Conservation (phyloP, 768 basidiomycete species). For the Russula lepida region DNA sequence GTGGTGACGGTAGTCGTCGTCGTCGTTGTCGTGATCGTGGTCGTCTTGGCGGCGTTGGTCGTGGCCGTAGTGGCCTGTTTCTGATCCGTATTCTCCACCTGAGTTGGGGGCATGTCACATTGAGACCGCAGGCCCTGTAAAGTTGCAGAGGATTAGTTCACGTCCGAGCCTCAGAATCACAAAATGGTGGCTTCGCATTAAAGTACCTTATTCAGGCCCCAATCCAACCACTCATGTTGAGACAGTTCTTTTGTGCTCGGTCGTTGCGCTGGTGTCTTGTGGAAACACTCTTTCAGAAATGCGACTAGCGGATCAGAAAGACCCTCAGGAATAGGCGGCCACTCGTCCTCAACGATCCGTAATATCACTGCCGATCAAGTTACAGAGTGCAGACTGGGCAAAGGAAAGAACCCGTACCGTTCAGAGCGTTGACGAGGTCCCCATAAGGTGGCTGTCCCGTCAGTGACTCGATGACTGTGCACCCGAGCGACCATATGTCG, state of each 20-base stretch:
- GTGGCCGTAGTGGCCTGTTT: not conserved
- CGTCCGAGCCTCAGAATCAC: not conserved
- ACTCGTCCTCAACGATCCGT: slow-evolving; percentile 88
- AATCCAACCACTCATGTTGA: slow-evolving; percentile 87
- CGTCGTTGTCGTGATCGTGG: too few species aligned
- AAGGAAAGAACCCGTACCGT: not conserved
- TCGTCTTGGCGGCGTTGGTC: too few species aligned
- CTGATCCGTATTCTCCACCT: not conserved
- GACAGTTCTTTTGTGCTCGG: slow-evolving; percentile 79
- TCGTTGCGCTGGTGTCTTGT: slow-evolving; percentile 73
- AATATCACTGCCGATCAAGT: slow-evolving; percentile 71
- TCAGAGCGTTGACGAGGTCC: not conserved
- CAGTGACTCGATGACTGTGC: not conserved
- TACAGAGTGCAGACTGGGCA: not conserved
- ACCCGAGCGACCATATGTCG: not conserved
- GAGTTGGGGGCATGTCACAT: not conserved
- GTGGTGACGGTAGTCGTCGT: too few species aligned
- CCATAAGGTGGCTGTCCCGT: not conserved
- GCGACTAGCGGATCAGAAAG: slow-evolving; percentile 67
- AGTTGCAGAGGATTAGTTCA: not conserved
- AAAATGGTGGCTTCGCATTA: not conserved
- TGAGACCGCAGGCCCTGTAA: not conserved
- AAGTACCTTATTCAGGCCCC: slow-evolving; percentile 64
- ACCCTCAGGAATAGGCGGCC: slow-evolving; percentile 76
- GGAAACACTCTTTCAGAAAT: slow-evolving; percentile 79